Evolutionary conservation across 345 rosid genomes (phyloP), one percentile per base, ranked within the genome.

Genomic region (Lenwebbia sp.): DNA sequence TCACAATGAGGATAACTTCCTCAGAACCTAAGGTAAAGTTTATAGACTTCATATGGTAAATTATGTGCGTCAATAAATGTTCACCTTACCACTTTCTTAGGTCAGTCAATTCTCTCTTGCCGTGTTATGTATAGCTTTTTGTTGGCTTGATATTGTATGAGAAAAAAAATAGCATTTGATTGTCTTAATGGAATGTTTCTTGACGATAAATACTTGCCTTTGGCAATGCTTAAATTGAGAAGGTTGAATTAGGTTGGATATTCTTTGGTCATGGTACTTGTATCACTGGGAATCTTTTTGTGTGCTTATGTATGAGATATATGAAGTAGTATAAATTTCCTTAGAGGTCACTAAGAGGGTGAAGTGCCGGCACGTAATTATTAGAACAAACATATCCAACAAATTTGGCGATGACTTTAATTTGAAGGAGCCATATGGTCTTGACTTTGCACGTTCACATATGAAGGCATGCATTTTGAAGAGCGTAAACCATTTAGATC

Each of bases 1-100:
- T 94, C 83, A 97, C 99, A 60, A 96, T 97, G 99, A 94, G 96
- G 88, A 93, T 88, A 87, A 97, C 99, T 54, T 90, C 94, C 84
- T 97, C 99, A 75, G 97, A 97, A 88, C 98, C 98, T 56, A 96
- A 94, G 99, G 99, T 97, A 92, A 62, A 57, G 86, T 74, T 82
- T 86, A 54, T 75, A 53, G 87, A 41, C 83, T 88, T 57, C 19
- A 21, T 44, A 84, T 54, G 25, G 57, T 28, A 49, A 50, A 83
- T 33, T 57, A 51, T 82, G 56, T 52, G 54, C n/a, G 7, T n/a
- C 23, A 15, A 54, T 33, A 13, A 15, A 83, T 25, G 41, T 50
- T n/a, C 58, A 83, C 25, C 37, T 70, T 9, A 33, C 25, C 25
- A 33, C 44, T 33, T 65, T 33, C 44, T 65, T 65, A 65, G 76